A percentile compares a stretch with the other conserved stretches of the same genome.
Conservation (phyloP, 176 grass and related monocot species). For the Themeda triandra region DNA sequence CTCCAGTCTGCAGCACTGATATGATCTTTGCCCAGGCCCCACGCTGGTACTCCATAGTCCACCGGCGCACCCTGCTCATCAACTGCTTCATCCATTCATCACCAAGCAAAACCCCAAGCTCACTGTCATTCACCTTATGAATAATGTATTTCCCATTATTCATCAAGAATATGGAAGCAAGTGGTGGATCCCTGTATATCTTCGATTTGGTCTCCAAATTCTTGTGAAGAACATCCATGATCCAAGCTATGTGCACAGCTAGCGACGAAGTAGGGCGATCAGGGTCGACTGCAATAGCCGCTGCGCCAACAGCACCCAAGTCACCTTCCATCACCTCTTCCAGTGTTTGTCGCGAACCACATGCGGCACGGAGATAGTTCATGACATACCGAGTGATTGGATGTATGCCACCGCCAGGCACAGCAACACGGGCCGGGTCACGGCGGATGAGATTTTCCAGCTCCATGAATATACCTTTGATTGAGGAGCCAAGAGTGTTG, state of each 20-base stretch:
- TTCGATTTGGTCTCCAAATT: slow-evolving; percentile 94
- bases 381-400: slow-evolving; percentile 95
- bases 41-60: slow-evolving; percentile 77
- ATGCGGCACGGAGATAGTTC: slow-evolving; percentile 93
- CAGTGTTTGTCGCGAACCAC: slow-evolving; percentile 80
- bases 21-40: slow-evolving; percentile 80
- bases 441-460: slow-evolving; percentile 94
- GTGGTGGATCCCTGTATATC: slow-evolving; percentile 68
- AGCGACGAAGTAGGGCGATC: slow-evolving; percentile 83
- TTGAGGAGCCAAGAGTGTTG: slow-evolving; percentile 68
- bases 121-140: slow-evolving; percentile 88
- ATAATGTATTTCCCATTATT: slow-evolving; percentile 93
- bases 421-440: slow-evolving; percentile 65
- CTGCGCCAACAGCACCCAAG: slow-evolving; percentile 31
- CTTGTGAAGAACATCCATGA: slow-evolving; percentile 97
- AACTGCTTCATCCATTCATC: slow-evolving; percentile 94
- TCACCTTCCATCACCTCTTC: slow-evolving; percentile 97
- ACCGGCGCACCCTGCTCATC: slow-evolving; percentile 71
- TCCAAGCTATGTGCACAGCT: slow-evolving; percentile 90
- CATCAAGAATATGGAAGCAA: slow-evolving; percentile 87
- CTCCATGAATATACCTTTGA: slow-evolving; percentile 97
- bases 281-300: slow-evolving; percentile 54
- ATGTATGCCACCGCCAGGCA: slow-evolving; percentile 80
- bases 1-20: slow-evolving; percentile 63
- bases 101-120: slow-evolving; percentile 76